Evolutionary conservation across 768 basidiomycete genomes (phyloP), one percentile per base, ranked within the genome.

Genomic region (Gymnopilus dilepis): DNA sequence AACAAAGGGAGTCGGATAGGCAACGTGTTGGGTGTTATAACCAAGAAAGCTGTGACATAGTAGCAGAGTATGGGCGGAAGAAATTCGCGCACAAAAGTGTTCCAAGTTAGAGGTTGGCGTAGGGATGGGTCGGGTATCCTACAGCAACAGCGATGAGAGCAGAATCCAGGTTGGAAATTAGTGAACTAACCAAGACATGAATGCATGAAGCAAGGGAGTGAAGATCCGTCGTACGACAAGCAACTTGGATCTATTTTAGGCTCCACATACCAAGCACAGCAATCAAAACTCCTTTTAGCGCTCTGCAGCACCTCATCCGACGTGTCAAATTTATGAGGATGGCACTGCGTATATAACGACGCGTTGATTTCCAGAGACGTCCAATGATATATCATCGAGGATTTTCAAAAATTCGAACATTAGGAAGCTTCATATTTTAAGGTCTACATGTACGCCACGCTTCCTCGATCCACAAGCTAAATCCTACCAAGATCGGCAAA

Each of bases 41-140:
- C 83, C 51, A 89, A 77, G 33, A 85, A 69, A 12, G 86, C 86
- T 56, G 83, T 82, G 11, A 67, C 71, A 74, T 83, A 85, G 70
- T 82, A 85, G 59, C 74, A 74, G 22, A 82, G 57, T 1, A 83
- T 21, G 15, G 79, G 70, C 1, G 83, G 84, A 15, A 81, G 24
- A 31, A 85, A 61, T 51, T 77, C 71, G 9, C 74, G 74, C 30
- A 68, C 65, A 65, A 77, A 78, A 26, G 74, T 72, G 48, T 70
- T 34, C 31, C 63, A 26, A 3, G 74, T 76, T 21, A 84, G 53
- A 6, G 82, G 74, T 30, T 70, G 69, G 50, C 80, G 61, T 2
- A 31, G 41, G 31, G 61, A 51, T 5, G 48, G 61, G 30, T 62
- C 61, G 6, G 61, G 61, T 6, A 60, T 56, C 53, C 59, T 60